phyloP scores from a whole-genome alignment of 2,329 filamentous ascomycete genomes.

The Phialophora chinensis region DNA sequence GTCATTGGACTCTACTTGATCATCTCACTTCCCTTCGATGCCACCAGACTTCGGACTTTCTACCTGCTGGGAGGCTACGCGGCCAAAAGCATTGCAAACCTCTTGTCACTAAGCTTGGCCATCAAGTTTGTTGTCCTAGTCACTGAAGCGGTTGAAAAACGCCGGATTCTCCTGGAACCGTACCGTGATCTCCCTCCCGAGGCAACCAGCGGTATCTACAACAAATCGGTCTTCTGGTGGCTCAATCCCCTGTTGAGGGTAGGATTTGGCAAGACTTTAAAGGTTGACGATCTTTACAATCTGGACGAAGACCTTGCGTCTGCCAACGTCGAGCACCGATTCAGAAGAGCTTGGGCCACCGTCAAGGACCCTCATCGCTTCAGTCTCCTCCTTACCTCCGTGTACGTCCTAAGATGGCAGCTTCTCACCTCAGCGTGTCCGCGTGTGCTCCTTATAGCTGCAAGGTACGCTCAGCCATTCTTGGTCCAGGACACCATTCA shows the following conservation, averaged over 20 bases:
- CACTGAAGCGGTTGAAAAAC: constrained; percentile 55
- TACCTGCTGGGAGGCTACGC: constrained; percentile 22
- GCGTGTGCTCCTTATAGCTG: constrained; percentile 38
- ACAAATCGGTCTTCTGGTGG: constrained; percentile 59
- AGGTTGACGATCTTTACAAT: constrained; percentile 52
- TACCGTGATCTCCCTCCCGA: constrained; percentile 56
- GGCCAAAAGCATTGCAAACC: constrained; percentile 47
- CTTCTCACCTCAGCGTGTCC: constrained; percentile 34
- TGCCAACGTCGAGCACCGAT: constrained; percentile 47
- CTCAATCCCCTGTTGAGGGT: constrained; percentile 58
- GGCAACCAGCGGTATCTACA: constrained; percentile 59
- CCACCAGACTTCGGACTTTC: constrained; percentile 49
- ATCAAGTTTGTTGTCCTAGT: constrained; percentile 53
- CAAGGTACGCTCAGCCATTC: constrained; percentile 44
- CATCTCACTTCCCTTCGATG: constrained; percentile 51
- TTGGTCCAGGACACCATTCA: constrained; percentile 47
- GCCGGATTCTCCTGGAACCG: constrained; percentile 47
- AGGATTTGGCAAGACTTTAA: constrained; percentile 54
- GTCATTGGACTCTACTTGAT: constrained; percentile 49
- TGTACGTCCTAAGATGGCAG: constrained; percentile 31
- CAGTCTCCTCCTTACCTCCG: constrained; percentile 23
- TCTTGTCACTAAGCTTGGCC: constrained; percentile 51
- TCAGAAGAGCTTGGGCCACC: constrained; percentile 50
- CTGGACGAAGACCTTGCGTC: constrained; percentile 55
- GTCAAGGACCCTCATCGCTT: constrained; percentile 39